Percentiles rank a stretch among this genome's conserved stretches.
Conservation (phyloP, 768 basidiomycete genomes). For the Trametes meyenii region DNA sequence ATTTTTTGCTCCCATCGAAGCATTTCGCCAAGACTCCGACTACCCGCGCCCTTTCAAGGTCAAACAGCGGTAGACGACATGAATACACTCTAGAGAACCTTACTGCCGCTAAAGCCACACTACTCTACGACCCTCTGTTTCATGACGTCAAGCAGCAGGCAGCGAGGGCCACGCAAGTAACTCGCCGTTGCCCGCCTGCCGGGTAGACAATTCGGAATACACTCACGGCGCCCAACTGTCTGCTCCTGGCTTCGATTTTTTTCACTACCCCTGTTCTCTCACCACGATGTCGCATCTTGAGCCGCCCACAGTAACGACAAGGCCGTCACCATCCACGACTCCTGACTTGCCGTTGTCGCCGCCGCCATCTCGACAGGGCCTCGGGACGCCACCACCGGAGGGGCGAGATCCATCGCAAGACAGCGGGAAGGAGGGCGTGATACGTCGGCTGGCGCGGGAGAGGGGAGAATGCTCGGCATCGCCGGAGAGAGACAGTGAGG, state of each 20-base stretch:
- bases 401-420: background rate
- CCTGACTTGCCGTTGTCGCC: conserved; percentile 15
- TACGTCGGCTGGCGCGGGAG: background rate
- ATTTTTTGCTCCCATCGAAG: no score
- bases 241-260: background rate
- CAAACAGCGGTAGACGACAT: no score
- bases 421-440: background rate
- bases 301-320: conserved; percentile 7
- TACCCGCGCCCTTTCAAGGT: no score
- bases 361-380: conserved; percentile 2
- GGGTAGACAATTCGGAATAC: conserved; percentile 7
- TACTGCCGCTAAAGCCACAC: no score
- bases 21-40: no score
- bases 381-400: background rate
- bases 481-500: conserved; percentile 9
- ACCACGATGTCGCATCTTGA: conserved; percentile 16
- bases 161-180: background rate
- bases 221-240: background rate
- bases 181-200: background rate
- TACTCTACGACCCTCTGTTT: background rate
- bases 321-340: background rate
- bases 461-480: background rate
- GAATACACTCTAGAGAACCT: no score
- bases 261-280: background rate
- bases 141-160: conserved; percentile 13